Conservation (phyloP, 495 filamentous ascomycete genomes). For the Penicillium desertorum region DNA sequence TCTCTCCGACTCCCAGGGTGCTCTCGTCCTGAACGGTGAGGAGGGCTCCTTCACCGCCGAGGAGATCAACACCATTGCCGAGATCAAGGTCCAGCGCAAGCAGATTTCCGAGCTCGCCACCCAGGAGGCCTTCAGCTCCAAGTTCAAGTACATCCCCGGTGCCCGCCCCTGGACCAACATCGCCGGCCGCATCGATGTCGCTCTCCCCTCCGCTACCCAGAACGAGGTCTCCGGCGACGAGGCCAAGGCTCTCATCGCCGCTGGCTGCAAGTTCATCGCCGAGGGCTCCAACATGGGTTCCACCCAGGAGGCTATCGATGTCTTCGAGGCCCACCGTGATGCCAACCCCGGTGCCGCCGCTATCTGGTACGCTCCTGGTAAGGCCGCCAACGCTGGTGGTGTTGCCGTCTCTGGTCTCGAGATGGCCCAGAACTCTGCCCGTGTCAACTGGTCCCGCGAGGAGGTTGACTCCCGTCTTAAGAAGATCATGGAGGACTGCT, state of each 20-base stretch:
- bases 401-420: constrained; percentile 97
- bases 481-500: constrained; percentile 90
- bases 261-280: constrained; percentile 82
- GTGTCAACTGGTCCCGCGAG: constrained; percentile 80
- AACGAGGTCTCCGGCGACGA: constrained; percentile 94
- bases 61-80: constrained; percentile 73
- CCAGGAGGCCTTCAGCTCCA: constrained; percentile 52
- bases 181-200: constrained; percentile 77
- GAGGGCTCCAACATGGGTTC: constrained; percentile 99
- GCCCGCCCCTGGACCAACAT: constrained; percentile 90
- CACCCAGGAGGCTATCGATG: constrained; percentile 90
- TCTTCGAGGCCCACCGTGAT: constrained; percentile 81
- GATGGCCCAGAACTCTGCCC: constrained; percentile 96
- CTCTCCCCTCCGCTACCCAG: constrained; percentile 91
- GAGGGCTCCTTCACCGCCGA: constrained; percentile 66
- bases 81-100: constrained; percentile 84
- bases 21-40: constrained; percentile 68
- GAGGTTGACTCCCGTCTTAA: constrained; percentile 92
- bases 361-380: constrained; percentile 95
- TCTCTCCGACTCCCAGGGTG: constrained; percentile 89
- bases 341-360: constrained; percentile 63
- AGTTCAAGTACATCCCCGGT: constrained; percentile 85
- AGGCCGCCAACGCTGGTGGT: constrained; percentile 94
- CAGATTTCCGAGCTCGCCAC: constrained; percentile 66
- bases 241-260: constrained; percentile 73